Evolutionary conservation across 441 rosid genomes (phyloP), one percentile per base, ranked within the genome.

Genomic region (Macaranga tanarius): DNA sequence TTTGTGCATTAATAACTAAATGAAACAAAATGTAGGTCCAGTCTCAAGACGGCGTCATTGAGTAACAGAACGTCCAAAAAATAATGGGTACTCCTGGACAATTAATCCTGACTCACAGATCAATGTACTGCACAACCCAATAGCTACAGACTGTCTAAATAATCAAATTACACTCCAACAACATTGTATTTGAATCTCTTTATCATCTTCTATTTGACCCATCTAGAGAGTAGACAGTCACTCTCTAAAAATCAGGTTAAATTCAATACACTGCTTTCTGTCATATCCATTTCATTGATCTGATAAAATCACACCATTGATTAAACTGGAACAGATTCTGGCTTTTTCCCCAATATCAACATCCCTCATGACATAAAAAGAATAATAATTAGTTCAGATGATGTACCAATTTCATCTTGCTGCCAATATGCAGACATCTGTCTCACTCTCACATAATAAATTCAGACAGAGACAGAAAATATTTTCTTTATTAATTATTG

Each of bases 171-270:
- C 52, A 68, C 26, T 55, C 58, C 40, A 60, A 38, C 40, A 60
- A 38, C 64, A 25, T 57, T 34, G 60, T 45, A 50, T 26, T 58
- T 22, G 60, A 26, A 73, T 58, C 31, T 67, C 59, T 28, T 23
- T 4, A 58, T 22, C 57, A 38, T 28, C 42, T 28, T 31, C 34
- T 17, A 28, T 42, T 19, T 58, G 11, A 34, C 26, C 28, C 56
- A 17, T 48, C 59, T 2, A 4, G 56, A 69, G 10, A 16, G 62
- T 48, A 13, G 50, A 10, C 16, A 11, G 2, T 6, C 59, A 4
- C 4, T 20, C 4, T 6, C 55, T 16, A 26, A 59, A 19, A 58
- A 12, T 17, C 7, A 16, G 59, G 42, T 44, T 31, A 20, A 65
- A 40, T 31, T n/a, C 28, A 51, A 70, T 28, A 56, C 40, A 38